Evolutionary conservation across 495 filamentous ascomycete species (phyloP), one percentile per base, ranked within the genome.

Genomic region (Xanthoparmelia taractica): DNA sequence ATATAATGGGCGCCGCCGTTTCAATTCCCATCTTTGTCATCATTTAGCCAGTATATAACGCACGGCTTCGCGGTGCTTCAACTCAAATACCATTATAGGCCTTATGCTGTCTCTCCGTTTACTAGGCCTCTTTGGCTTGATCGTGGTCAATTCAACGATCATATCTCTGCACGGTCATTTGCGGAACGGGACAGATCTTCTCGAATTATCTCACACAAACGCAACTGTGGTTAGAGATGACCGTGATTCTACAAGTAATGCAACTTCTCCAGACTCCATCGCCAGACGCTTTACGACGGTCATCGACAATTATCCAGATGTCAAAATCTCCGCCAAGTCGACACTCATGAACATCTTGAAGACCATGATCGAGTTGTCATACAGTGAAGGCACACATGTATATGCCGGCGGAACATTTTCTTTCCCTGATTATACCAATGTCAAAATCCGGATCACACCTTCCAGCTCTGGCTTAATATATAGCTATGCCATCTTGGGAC

Each of bases 301-400:
- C n/a, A n/a, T 23, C 18, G 0, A 45, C 17, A 17, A n/a, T 2
- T 45, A n/a, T 23, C 41, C 41, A 23, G 41, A 45, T 4, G 7
- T 45, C 41, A 23, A 8, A 23, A 38, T 61, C 36, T 1, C 37
- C 11, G 23, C n/a, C 8, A 43, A 11, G 40, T 55, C 59, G 6
- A 40, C 36, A 1, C 55, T 40, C 17, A 61, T 61, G 59, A 61
- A 36, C 20, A 17, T 48, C 4, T 37, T 61, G n/a, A 33, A 36
- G 45, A 47, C 59, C 15, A 61, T 61, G 59, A 54, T 54, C 3
- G 27, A 45, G 29, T 27, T 61, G 33, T 61, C 59, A 5, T 25
- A 33, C 5, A 25, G 52, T 11, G 23, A 38, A 20, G 27, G 37
- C 31, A 18, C 0, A 38, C 34, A 45, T 11, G n/a, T n/a, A 34